Conservation (phyloP, 2,329 filamentous ascomycete species). For the Thelonectria discophora region DNA sequence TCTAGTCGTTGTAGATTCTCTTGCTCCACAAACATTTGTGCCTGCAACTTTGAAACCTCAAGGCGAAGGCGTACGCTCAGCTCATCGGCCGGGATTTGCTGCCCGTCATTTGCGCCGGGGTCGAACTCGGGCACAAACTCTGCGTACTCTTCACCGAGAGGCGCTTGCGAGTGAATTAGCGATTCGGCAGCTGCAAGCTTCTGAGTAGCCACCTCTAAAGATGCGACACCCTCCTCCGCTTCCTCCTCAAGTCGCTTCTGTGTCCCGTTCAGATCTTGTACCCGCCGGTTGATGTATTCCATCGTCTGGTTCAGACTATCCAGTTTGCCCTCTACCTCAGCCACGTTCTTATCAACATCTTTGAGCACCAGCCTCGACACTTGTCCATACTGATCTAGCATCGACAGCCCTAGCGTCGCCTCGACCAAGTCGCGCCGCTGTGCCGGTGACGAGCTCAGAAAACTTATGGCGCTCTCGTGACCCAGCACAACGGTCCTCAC, state of each 20-base stretch:
- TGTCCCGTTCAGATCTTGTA: background rate
- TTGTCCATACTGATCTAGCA: constrained; percentile 24
- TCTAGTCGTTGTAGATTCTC: constrained; percentile 14
- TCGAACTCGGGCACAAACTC: background rate
- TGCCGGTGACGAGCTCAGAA: constrained; percentile 25
- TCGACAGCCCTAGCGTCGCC: constrained; percentile 30
- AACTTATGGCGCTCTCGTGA: constrained; percentile 34
- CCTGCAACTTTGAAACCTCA: constrained; percentile 13
- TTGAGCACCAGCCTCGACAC: constrained; percentile 24
- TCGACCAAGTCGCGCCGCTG: constrained; percentile 30
- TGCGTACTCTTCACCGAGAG: background rate
- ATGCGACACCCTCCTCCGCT: background rate
- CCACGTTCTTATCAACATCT: constrained; percentile 4
- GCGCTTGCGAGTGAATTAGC: background rate
- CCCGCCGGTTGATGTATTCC: background rate
- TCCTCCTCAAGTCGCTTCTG: constrained; percentile 13
- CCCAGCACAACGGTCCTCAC: constrained; percentile 29
- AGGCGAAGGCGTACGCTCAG: background rate
- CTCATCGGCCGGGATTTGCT: background rate
- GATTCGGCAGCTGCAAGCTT: constrained; percentile 1
- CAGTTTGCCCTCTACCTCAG: background rate
- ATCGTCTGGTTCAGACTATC: background rate
- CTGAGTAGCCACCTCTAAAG: constrained; percentile 7
- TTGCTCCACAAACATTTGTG: background rate
- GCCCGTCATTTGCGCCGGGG: background rate